phyloP scores from a whole-genome alignment of 2,329 filamentous ascomycete species.

The Exophiala dermatitidis region DNA sequence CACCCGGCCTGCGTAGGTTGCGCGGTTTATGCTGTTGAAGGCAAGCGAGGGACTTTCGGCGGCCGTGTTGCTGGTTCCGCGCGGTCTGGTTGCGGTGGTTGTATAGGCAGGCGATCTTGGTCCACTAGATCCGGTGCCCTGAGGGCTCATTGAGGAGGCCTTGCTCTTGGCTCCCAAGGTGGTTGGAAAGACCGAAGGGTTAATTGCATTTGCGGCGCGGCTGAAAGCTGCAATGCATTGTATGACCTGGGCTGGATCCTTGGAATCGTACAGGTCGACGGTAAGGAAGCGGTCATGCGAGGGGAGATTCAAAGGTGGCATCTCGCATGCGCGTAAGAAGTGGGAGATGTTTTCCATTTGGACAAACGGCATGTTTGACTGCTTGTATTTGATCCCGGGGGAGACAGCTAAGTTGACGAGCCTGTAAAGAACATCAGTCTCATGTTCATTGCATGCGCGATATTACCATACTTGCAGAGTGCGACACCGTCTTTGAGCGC shows the following conservation, averaged over 20 bases:
- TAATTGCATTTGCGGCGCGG: slow-evolving; percentile 67
- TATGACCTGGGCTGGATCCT: slow-evolving; percentile 91
- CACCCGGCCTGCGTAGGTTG: slow-evolving; percentile 45
- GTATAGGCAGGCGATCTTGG: slow-evolving; percentile 35
- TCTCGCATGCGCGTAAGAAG: slow-evolving; percentile 82
- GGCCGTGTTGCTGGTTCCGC: slow-evolving; percentile 49
- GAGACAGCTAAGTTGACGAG: slow-evolving; percentile 75
- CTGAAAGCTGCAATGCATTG: slow-evolving; percentile 92
- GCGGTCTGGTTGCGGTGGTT: slow-evolving; percentile 43
- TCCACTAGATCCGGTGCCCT: slow-evolving; percentile 56
- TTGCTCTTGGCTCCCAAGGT: slow-evolving; percentile 67
- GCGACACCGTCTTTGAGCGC: slow-evolving; percentile 83
- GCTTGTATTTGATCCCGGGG: slow-evolving; percentile 80
- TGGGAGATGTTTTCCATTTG: slow-evolving; percentile 99
- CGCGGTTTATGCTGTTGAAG: slow-evolving; percentile 40
- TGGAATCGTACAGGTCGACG: slow-evolving; percentile 89
- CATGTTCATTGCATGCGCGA: background rate
- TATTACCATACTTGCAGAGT: slow-evolving; percentile 66
- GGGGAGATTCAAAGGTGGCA: slow-evolving; percentile 75
- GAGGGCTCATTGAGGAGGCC: slow-evolving; percentile 55
- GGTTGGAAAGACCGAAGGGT: slow-evolving; percentile 65
- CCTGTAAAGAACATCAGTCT: slow-evolving; percentile 41
- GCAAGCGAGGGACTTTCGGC: slow-evolving; percentile 38
- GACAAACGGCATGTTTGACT: slow-evolving; percentile 91
- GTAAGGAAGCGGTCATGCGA: slow-evolving; percentile 95